Base-by-base conservation (phyloP, 352 stramenopile species). In the Globisporangium takayamanum region DNA sequence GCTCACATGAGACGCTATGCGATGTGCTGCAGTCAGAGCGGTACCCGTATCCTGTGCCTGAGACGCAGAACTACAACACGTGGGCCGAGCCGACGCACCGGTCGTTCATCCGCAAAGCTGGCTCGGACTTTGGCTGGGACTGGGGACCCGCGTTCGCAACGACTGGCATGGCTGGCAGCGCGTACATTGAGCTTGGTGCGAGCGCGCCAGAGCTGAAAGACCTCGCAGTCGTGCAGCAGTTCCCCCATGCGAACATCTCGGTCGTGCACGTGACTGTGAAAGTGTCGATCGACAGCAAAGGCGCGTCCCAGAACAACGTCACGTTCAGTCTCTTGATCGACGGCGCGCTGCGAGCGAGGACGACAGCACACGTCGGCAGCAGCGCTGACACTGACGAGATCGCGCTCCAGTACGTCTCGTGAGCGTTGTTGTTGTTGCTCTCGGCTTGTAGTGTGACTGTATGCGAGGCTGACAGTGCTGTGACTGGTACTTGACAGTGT, bases 41-140 rank as follows among this genome's bases (percentile, higher is more conserved):
- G 26, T 92, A 91, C 58, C 84, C 86, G 54, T 94, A 92, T 66
- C 82, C 83, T 45, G 78, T 93, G 5, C 83, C 83, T 0, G 79
- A 69, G 20, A 92, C 82, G 3, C 60, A 74, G 42, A 92, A 92
- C 59, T 89, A 75, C 49, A 91, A 94, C 53, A 76, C 78, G 14
- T 94, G 82, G 82, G 78, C 80, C 14, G 84, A 95, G 57, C 79
- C 82, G 12, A 85, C 84, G 20, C 70, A 87, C 28, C 84, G 86
- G 2, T 80, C 74, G 1, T 95, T 94, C 62, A 67, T 93, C 11
- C 80, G 86, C n/a, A 95, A 95, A 57, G 81, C 86, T 0, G 84
- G 84, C 0, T 90, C 81, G 8, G 86, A 93, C 60, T 95, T 94
- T 69, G 86, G 86, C 3, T 95, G 86, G 86, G 86, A 95, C 56